These are phyloP conservation scores for Collybia nuda DNA, from an alignment of 768 basidiomycete genomes.

Conservation along the genomic window DNA sequence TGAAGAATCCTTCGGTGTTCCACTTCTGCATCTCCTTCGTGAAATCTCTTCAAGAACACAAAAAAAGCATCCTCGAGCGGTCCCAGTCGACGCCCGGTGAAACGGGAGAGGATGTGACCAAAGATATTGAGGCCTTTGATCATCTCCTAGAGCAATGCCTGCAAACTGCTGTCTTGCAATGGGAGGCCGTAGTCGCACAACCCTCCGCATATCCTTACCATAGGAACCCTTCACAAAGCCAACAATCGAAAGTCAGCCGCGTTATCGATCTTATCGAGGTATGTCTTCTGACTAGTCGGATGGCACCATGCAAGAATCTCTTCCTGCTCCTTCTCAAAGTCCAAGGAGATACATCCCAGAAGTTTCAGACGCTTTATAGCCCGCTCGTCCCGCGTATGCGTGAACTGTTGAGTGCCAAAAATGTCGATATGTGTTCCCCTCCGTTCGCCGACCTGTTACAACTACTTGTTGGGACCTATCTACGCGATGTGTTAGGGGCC, in stretches of 20 bases:
- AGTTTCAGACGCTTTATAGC: constrained; percentile 23
- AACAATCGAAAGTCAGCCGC: constrained; percentile 18
- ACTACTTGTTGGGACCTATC: constrained; percentile 24
- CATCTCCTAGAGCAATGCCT: constrained; percentile 16
- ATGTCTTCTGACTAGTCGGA: constrained; percentile 16
- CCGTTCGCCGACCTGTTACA: constrained; percentile 29
- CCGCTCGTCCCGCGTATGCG: constrained; percentile 24
- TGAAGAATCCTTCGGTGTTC: constrained; percentile 15
- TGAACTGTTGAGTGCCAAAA: constrained; percentile 12
- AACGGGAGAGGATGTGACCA: neutral
- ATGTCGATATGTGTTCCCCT: constrained; percentile 14
- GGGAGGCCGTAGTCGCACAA: constrained; percentile 13
- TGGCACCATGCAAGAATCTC: constrained; percentile 18
- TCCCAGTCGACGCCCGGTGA: neutral
- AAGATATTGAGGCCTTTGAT: constrained; percentile 5
- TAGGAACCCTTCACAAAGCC: neutral
- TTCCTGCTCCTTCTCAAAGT: constrained; percentile 21
- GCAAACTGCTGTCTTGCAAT: constrained; percentile 13
- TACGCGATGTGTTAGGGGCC: constrained; percentile 24
- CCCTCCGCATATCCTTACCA: neutral
- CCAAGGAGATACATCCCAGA: constrained; percentile 8
- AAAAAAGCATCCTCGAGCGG: constrained; percentile 7
- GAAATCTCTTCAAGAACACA: constrained; percentile 18
- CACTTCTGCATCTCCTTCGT: constrained; percentile 22
- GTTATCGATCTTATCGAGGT: constrained; percentile 24